phyloP scores from a whole-genome alignment of 179 eudicot species.

The Patellifolia procumbens region DNA sequence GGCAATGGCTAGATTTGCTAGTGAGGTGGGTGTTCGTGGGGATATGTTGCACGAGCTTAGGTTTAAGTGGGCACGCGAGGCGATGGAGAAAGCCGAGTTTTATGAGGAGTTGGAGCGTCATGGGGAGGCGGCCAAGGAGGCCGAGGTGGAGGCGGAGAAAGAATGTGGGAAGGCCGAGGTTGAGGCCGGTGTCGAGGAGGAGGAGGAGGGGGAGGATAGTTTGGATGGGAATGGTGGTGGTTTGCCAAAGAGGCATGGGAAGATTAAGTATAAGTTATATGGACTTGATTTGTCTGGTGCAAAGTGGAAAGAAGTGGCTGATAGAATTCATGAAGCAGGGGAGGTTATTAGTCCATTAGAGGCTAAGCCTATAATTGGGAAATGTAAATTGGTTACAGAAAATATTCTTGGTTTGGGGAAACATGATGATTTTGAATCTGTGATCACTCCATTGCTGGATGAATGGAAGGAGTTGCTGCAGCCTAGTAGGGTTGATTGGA shows the following conservation, averaged over 20 bases:
- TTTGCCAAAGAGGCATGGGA: conserved; percentile 87
- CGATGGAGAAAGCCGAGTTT: conserved; percentile 79
- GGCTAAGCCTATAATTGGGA: conserved; percentile 69
- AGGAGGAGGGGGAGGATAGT: conserved; percentile 20
- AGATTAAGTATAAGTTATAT: conserved; percentile 78
- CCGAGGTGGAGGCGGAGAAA: conserved; percentile 43
- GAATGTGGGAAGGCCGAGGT: neutral
- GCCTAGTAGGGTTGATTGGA: conserved; percentile 85
- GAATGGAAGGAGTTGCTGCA: conserved; percentile 77
- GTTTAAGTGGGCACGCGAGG: conserved; percentile 93
- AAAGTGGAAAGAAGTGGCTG: conserved; percentile 81
- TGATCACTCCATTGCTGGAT: conserved; percentile 45
- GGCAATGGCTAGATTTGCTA: conserved; percentile 73
- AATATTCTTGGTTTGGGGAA: conserved; percentile 52
- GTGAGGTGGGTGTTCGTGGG: conserved; percentile 84
- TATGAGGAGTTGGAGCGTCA: conserved; percentile 47
- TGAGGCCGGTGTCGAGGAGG: conserved; percentile 15
- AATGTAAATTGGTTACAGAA: conserved; percentile 69
- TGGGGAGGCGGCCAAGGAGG: conserved; percentile 44
- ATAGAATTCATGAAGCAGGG: conserved; percentile 63
- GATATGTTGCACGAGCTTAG: conserved; percentile 87
- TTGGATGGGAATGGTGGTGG: conserved; percentile 29
- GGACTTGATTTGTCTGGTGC: conserved; percentile 85
- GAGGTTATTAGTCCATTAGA: conserved; percentile 63
- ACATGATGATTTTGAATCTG: conserved; percentile 52